phyloP scores from a whole-genome alignment of 2,329 filamentous ascomycete species.

The Talaromyces funiculosus region DNA sequence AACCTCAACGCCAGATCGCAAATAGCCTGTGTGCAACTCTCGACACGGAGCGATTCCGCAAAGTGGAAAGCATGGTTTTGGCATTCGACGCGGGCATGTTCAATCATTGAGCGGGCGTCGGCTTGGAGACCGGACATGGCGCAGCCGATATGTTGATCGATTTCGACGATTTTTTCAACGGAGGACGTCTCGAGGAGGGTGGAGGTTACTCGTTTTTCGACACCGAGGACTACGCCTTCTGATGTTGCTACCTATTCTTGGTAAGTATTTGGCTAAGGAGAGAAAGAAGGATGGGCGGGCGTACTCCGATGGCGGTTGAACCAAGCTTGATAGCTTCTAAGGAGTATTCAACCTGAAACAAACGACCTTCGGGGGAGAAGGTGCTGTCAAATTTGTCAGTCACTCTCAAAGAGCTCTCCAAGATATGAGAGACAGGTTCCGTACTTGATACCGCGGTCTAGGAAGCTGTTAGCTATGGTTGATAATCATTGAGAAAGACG shows the following conservation, averaged over 20 bases:
- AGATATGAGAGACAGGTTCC: constrained; percentile 24
- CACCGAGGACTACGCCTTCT: constrained; percentile 90
- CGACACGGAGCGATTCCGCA: constrained; percentile 87
- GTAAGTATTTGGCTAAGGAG: neutral
- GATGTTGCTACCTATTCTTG: constrained; percentile 68
- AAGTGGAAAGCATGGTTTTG: constrained; percentile 98
- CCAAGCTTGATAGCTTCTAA: constrained; percentile 99
- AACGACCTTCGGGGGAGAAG: constrained; percentile 98
- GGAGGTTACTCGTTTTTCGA: constrained; percentile 98
- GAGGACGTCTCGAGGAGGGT: constrained; percentile 95
- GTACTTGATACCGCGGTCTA: constrained; percentile 97
- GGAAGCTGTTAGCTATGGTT: constrained; percentile 33
- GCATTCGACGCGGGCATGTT: constrained; percentile 95
- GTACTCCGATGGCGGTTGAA: constrained; percentile 90
- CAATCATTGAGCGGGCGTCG: constrained; percentile 94
- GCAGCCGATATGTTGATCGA: constrained; percentile 97
- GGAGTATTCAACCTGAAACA: constrained; percentile 99
- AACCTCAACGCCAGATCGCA: constrained; percentile 95
- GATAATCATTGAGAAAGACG: constrained; percentile 18
- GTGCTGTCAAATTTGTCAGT: constrained; percentile 55
- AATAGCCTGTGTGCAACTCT: constrained; percentile 98
- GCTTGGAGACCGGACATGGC: constrained; percentile 98
- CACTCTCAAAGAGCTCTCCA: neutral
- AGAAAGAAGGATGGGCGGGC: constrained; percentile 16
- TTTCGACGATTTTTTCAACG: constrained; percentile 99